Percentiles rank a stretch among this genome's conserved stretches.
These are phyloP conservation scores for Elsinoe australis DNA, from an alignment of 2,329 filamentous ascomycete genomes.

Conservation along the genomic window DNA sequence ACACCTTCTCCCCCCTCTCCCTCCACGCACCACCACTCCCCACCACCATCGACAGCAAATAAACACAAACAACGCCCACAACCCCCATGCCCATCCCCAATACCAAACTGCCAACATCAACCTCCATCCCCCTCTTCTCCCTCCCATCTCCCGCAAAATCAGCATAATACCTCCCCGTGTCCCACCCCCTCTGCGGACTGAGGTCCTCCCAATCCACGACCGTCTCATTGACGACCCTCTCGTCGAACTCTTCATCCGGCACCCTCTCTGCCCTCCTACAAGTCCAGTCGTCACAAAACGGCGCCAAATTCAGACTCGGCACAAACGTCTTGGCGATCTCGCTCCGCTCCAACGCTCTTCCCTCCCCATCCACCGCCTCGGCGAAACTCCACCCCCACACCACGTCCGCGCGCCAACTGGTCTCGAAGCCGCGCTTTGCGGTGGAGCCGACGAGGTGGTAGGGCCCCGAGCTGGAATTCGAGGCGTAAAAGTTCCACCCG, in stretches of 20 bases:
- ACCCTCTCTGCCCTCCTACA: constrained; percentile 26
- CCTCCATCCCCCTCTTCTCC: background rate
- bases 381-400: constrained; percentile 28
- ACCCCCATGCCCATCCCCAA: constrained; percentile 9
- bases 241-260: constrained; percentile 25
- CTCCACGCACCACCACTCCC: background rate
- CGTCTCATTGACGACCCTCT: constrained; percentile 15
- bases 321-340: constrained; percentile 32
- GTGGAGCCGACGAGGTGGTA: constrained; percentile 35
- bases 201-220: constrained; percentile 24
- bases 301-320: constrained; percentile 27
- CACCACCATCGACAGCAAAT: background rate
- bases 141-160: constrained; percentile 14
- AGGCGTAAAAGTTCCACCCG: constrained; percentile 45
- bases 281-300: constrained; percentile 29
- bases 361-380: constrained; percentile 29
- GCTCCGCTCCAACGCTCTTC: constrained; percentile 28
- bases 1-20: background rate
- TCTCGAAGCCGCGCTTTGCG: constrained; percentile 40
- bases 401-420: constrained; percentile 25
- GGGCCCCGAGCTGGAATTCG: constrained; percentile 30
- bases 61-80: background rate
- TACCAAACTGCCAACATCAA: constrained; percentile 8
- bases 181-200: constrained; percentile 28
- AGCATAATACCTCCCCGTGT: constrained; percentile 30